Percentiles rank a stretch among this genome's conserved stretches.
Evolutionary conservation across 192 early-diverging fungal genomes (phyloP).

Genomic region (Coemansia sp.): DNA sequence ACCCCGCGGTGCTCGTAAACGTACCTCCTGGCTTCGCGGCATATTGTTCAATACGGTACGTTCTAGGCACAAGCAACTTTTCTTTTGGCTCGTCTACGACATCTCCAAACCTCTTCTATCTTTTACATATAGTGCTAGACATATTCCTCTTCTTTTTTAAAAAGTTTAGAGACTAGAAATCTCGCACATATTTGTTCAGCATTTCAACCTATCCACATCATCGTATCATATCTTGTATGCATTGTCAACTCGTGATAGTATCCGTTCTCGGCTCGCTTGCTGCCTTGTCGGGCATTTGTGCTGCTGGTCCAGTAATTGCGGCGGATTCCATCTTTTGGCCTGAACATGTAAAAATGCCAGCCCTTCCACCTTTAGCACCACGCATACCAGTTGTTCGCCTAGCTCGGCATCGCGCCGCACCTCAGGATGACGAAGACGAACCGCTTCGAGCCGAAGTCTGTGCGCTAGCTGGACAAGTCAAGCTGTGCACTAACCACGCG

Average conservation of each 20-base stretch:
- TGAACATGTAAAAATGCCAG: not conserved
- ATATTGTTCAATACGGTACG: not conserved
- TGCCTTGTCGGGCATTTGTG: not conserved
- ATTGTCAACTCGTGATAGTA: slow-evolving; percentile 3
- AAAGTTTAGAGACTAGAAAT: not conserved
- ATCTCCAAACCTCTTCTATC: not conserved
- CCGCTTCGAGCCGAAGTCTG: slow-evolving; percentile 19
- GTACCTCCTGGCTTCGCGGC: not conserved
- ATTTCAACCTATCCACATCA: no score
- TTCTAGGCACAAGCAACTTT: not conserved
- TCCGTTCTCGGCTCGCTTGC: slow-evolving; percentile 2
- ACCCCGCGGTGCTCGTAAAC: not conserved
- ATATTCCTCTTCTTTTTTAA: not conserved
- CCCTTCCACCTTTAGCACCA: not conserved
- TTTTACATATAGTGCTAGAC: not conserved
- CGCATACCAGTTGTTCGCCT: not conserved
- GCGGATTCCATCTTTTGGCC: not conserved
- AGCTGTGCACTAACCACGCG: slow-evolving; percentile 50
- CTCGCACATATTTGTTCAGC: not conserved
- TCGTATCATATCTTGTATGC: not conserved
- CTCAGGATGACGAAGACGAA: slow-evolving; percentile 10
- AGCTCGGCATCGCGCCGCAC: not conserved
- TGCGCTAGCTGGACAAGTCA: slow-evolving; percentile 44
- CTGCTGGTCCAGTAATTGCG: not conserved
- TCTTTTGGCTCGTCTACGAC: not conserved